phyloP scores from a whole-genome alignment of 2,329 filamentous ascomycete species.

The Cladophialophora exuberans region DNA sequence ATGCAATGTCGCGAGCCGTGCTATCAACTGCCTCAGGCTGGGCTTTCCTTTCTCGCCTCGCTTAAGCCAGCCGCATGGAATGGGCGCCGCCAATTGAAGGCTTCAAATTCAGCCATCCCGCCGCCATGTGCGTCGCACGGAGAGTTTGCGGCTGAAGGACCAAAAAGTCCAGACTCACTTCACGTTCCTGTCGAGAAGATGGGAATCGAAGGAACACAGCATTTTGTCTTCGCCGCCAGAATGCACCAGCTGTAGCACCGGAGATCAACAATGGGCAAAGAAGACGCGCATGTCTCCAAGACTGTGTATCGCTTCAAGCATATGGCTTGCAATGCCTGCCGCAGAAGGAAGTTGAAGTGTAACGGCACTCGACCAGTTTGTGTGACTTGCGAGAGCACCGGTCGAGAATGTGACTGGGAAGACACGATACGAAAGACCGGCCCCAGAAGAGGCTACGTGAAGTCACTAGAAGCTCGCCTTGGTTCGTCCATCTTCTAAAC shows the following conservation, averaged over 20 bases:
- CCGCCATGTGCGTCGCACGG: not conserved
- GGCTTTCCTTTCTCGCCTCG: not conserved
- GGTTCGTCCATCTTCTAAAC: not conserved
- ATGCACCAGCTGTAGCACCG: not conserved
- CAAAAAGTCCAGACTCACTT: no score
- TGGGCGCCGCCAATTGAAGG: not conserved
- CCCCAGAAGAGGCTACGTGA: conserved; percentile 11
- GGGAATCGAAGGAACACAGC: no score
- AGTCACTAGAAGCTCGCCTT: conserved; percentile 8
- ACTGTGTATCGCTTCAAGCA: conserved; percentile 3
- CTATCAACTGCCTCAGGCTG: not conserved
- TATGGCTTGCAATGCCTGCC: conserved; percentile 7
- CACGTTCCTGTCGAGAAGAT: no score
- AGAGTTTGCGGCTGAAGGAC: conserved; percentile 1
- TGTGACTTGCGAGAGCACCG: not conserved
- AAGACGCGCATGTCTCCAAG: not conserved
- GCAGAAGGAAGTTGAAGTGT: conserved; percentile 7
- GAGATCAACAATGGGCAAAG: not conserved
- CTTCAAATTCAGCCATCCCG: not conserved
- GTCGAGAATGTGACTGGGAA: conserved; percentile 11
- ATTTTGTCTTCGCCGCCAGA: no score
- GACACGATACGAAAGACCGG: conserved; percentile 8
- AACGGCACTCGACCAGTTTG: conserved; percentile 4
- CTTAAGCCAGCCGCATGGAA: not conserved
- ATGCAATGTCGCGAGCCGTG: not conserved